Evolutionary conservation across 2,329 filamentous ascomycete species (phyloP), one percentile per base, ranked within the genome.

Genomic region (Colletotrichum sublineola): DNA sequence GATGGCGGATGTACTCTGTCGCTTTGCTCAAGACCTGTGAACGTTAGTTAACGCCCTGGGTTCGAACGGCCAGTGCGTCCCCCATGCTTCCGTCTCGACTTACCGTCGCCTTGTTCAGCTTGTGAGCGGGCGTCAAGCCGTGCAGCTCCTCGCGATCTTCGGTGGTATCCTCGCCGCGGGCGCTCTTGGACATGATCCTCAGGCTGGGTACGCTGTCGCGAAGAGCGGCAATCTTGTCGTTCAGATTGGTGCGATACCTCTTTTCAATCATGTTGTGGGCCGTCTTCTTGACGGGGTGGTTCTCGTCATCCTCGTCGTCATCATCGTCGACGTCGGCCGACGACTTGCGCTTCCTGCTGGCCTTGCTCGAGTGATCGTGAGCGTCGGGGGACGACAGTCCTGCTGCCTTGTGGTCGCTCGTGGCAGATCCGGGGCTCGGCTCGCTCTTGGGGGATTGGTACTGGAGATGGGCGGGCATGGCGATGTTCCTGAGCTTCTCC

Each of bases 191-290:
- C 89, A 95, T 94, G 76, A 95, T 93, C 61, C 95, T 91, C 69
- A 98, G 85, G 81, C 94, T 97, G 2, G 96, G 96, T 18, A 98
- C 95, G 78, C 94, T 97, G 81, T 98, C 95, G 77, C 95, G 89
- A 74, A 98, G 85, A 71, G 95, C 95, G 57, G 95, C 93, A 77
- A 98, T 98, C 85, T 98, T 98, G 80, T 98, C 96, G 79, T 98
- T 98, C 69, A 98, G 87, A 79, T 98, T 98, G 66, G 94, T 97
- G 77, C 96, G 92, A 82, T 98, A 98, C 75, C 96, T 88, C 87
- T 98, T 98, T 84, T 98, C 96, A 74, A 98, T 98, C 88, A 98
- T 96, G 82, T 98, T 98, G 83, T 98, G 96, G 2, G 96, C 95
- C 42, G 95, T 97, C 87, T 98, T 98, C 87, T 97, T 98, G 71